These are phyloP conservation scores for Carex littledalei DNA, from an alignment of 176 grass and related monocot species.

Conservation along the genomic window DNA sequence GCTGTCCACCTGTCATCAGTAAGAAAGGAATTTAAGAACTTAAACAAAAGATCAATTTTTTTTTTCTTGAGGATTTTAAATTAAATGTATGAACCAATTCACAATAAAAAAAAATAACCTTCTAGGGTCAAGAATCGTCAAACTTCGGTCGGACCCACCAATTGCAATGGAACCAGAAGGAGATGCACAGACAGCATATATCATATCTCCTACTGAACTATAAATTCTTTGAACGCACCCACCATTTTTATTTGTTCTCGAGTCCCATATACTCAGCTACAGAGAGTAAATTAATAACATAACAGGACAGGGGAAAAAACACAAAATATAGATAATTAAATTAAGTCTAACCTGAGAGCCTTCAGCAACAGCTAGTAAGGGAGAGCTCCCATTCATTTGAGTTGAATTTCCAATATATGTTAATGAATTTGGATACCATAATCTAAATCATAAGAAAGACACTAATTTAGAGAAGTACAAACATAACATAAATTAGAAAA, in stretches of 20 bases:
- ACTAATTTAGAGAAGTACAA: neutral
- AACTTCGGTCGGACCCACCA: slow-evolving; percentile 74
- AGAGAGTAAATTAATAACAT: slow-evolving; percentile 16
- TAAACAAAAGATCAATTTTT: neutral
- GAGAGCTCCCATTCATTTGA: slow-evolving; percentile 39
- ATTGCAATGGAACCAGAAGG: slow-evolving; percentile 51
- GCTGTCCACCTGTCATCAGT: slow-evolving; percentile 64
- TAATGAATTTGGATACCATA: slow-evolving; percentile 86
- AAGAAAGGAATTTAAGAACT: slow-evolving; percentile 1
- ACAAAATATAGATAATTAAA: neutral
- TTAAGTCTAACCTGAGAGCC: slow-evolving; percentile 77
- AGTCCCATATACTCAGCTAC: slow-evolving; percentile 89
- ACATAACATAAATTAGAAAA: neutral
- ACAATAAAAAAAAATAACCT: slow-evolving; percentile 38
- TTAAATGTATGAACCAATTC: neutral
- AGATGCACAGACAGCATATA: slow-evolving; percentile 65
- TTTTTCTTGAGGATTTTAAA: neutral
- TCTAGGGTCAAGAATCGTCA: slow-evolving; percentile 74
- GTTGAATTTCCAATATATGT: slow-evolving; percentile 45
- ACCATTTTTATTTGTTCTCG: slow-evolving; percentile 77
- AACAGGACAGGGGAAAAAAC: neutral
- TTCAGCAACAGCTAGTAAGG: slow-evolving; percentile 72
- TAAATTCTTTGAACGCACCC: slow-evolving; percentile 63
- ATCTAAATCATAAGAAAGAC: slow-evolving; percentile 38
- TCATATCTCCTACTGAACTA: slow-evolving; percentile 53